phyloP scores from a whole-genome alignment of 1,284 basidiomycete species.

The Moesziomyces globuligerus region DNA sequence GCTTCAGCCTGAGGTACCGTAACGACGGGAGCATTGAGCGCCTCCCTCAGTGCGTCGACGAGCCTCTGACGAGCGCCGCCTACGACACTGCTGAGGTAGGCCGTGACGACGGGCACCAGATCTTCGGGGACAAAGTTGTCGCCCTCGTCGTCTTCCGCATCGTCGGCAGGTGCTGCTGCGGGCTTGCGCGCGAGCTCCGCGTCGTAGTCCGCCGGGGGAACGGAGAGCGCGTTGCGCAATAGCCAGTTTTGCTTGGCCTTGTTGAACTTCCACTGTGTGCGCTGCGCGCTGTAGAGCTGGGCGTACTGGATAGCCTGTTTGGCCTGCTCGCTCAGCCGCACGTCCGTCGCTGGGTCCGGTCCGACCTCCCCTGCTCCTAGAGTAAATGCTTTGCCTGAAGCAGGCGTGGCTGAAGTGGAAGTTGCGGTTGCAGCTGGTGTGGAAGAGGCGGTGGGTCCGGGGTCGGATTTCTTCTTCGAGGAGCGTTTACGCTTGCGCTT shows the following conservation, averaged over 20 bases:
- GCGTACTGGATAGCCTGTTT: constrained; percentile 50
- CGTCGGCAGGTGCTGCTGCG: constrained; percentile 9
- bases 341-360: constrained; percentile 35
- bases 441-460: neutral
- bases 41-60: constrained; percentile 39
- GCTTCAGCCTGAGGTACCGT: constrained; percentile 10
- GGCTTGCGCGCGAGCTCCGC: constrained; percentile 24
- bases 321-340: constrained; percentile 42
- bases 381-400: constrained; percentile 2
- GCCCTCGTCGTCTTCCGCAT: constrained; percentile 31
- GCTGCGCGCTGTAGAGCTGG: constrained; percentile 32
- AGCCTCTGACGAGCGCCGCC: constrained; percentile 42
- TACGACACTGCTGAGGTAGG: constrained; percentile 46
- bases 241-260: constrained; percentile 56
- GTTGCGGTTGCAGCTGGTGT: neutral
- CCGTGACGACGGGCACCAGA: constrained; percentile 35
- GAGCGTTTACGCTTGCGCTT: constrained; percentile 47
- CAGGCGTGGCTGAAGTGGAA: neutral
- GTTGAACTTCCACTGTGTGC: constrained; percentile 51
- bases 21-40: constrained; percentile 29
- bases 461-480: constrained; percentile 18
- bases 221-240: constrained; percentile 39
- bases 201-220: constrained; percentile 42
- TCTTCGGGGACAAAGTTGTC: constrained; percentile 47
- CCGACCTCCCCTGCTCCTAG: constrained; percentile 23